These are phyloP conservation scores for Solanum hybrid DNA, from an alignment of 305 asterid genomes.

Conservation along the genomic window DNA sequence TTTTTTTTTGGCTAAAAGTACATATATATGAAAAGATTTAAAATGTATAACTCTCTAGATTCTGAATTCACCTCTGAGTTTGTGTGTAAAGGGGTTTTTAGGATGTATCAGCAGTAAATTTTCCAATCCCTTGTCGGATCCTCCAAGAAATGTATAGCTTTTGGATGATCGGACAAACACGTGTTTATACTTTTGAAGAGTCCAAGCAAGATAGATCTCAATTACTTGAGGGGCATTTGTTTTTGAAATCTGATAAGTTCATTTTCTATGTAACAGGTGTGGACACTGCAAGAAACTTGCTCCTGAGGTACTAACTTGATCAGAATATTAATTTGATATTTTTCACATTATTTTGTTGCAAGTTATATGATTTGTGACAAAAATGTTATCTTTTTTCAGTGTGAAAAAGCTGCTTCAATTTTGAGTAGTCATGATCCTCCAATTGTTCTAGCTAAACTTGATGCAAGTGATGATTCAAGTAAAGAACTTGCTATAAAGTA, in stretches of 20 bases:
- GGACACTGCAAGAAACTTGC: constrained; percentile 72
- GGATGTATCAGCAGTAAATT: background rate
- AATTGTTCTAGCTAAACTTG: constrained; percentile 68
- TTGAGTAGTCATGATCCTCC: constrained; percentile 73
- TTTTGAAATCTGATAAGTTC: background rate
- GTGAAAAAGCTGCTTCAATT: constrained; percentile 69
- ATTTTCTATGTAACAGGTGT: constrained; percentile 41
- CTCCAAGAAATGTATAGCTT: background rate
- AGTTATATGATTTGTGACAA: background rate
- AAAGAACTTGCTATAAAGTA: constrained; percentile 42
- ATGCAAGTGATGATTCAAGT: constrained; percentile 51
- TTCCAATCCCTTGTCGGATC: background rate
- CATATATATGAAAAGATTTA: background rate
- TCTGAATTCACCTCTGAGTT: background rate
- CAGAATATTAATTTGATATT: background rate
- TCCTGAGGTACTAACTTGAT: constrained; percentile 48
- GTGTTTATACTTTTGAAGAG: background rate
- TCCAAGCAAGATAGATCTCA: background rate
- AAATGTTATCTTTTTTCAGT: constrained; percentile 23
- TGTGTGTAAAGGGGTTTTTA: background rate
- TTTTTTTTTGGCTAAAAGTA: background rate
- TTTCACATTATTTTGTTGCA: background rate
- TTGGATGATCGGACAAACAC: rapidly evolving
- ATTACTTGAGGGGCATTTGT: background rate
- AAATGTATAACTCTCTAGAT: background rate